These are phyloP conservation scores for Rhexocercosporidium sp. DNA, from an alignment of 2,329 filamentous ascomycete genomes.

Conservation along the genomic window DNA sequence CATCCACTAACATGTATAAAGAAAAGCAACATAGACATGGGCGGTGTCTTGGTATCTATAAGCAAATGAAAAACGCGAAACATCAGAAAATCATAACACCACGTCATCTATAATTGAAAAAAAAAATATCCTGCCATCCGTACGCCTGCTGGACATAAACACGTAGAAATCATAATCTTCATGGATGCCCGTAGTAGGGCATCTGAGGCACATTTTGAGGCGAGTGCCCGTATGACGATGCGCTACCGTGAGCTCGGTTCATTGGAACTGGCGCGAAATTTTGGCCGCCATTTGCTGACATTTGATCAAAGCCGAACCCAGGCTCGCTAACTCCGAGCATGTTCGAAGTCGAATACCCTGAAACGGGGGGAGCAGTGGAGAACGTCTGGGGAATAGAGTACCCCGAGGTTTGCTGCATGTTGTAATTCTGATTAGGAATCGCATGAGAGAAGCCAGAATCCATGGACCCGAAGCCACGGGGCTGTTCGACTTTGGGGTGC, in stretches of 20 bases:
- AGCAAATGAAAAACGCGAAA: slow-evolving; percentile 23
- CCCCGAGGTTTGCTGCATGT: slow-evolving; percentile 23
- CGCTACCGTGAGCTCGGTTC: slow-evolving; percentile 35
- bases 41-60: slow-evolving; percentile 40
- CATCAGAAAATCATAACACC: slow-evolving; percentile 19
- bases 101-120: slow-evolving; percentile 13
- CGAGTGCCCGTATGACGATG: slow-evolving; percentile 37
- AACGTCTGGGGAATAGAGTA: slow-evolving; percentile 37
- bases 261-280: slow-evolving; percentile 37
- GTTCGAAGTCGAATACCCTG: slow-evolving; percentile 33
- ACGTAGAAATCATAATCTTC: slow-evolving; percentile 20
- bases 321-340: slow-evolving; percentile 35
- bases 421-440: slow-evolving; percentile 31
- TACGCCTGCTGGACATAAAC: slow-evolving; percentile 12
- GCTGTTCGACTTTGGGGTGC: slow-evolving; percentile 31
- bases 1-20: slow-evolving; percentile 10
- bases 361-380: slow-evolving; percentile 32
- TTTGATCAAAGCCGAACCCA: slow-evolving; percentile 32
- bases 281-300: slow-evolving; percentile 29
- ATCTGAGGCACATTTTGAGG: slow-evolving; percentile 31
- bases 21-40: slow-evolving; percentile 20
- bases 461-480: slow-evolving; percentile 30
- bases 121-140: background rate
- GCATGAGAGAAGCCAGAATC: slow-evolving; percentile 28
- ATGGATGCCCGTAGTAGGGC: slow-evolving; percentile 33